Base-by-base conservation (phyloP, 2,329 filamentous ascomycete species). In the Didymella exigua region DNA sequence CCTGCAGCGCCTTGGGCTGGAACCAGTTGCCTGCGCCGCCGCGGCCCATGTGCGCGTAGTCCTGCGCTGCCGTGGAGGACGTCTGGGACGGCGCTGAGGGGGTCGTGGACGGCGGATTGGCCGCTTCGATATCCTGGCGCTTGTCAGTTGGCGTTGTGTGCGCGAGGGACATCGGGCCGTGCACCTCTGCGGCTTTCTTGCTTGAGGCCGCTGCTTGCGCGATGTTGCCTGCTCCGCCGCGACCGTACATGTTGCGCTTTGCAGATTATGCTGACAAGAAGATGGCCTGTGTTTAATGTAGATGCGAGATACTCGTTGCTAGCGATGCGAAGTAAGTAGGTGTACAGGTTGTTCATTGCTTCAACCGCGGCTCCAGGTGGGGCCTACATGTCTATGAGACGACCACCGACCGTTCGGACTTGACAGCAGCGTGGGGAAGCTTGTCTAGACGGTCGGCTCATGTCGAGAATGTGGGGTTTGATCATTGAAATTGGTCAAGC, bases 11-110 rank as follows among this genome's bases (percentile, higher is more conserved):
- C 27, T 70, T 65, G 24, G 78, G 78, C 34, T 74, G 72, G 62
- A 78, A 80, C 69, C 72, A 79, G 65, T 81, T 81, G 3, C 78
- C 79, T 4, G 76, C 75, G 33, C 79, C 79, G 34, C 78, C 78
- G 34, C 78, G 71, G 30, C 78, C 78, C 45, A 69, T 75, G 58
- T 78, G 75, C 5, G 77, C 76, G 60, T 79, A 79, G 48, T 76
- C 69, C 59, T 73, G 72, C 9, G 61, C 41, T n/a, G 58, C 40
- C 19, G 58, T 38, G n/a, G 48, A 69, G 38, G 63, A 50, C 31
- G 62, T 58, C 29, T 55, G 36, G 10, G 42, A 33, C 30, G 64
- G 54, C 24, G 59, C 57, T 40, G 55, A 37, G 18, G 58, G 38
- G 9, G 60, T 29, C 21, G 61, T 49, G 34, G 67, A 49, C 16